Conservation (phyloP, 352 stramenopile genomes). For the Globisporangium echinulatum region DNA sequence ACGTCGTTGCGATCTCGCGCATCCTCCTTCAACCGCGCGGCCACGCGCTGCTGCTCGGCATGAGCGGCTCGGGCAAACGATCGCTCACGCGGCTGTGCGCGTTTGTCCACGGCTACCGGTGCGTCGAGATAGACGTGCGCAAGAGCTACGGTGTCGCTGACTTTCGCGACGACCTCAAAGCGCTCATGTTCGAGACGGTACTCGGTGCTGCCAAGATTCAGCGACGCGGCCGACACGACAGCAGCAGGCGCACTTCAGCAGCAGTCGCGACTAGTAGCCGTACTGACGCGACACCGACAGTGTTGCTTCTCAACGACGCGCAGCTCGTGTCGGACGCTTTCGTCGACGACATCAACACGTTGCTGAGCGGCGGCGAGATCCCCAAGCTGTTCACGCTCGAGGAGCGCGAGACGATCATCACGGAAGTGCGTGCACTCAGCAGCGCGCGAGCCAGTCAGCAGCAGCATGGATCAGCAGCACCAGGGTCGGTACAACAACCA, state of each 20-base stretch:
- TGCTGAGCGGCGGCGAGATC: conserved; percentile 83
- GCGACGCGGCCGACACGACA: neutral
- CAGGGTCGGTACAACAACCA: too few relatives aligned
- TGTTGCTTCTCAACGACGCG: conserved; percentile 80
- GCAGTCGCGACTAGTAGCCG: neutral
- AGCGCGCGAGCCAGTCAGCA: conserved; percentile 8
- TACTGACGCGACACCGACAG: conserved; percentile 19
- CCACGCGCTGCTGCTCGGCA: conserved; percentile 84
- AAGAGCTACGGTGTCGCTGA: conserved; percentile 83
- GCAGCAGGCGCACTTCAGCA: neutral
- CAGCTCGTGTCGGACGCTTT: conserved; percentile 83
- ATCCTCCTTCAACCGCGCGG: conserved; percentile 82
- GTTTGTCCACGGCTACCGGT: conserved; percentile 67
- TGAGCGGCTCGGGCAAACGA: conserved; percentile 82
- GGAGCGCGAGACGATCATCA: conserved; percentile 80
- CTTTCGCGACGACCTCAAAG: conserved; percentile 87
- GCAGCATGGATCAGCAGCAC: neutral
- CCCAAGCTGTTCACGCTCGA: conserved; percentile 83
- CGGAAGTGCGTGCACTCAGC: conserved; percentile 34
- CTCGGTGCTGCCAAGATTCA: conserved; percentile 11
- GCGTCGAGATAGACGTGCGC: conserved; percentile 79
- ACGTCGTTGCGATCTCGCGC: conserved; percentile 77
- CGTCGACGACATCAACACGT: conserved; percentile 85
- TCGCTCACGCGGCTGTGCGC: conserved; percentile 69
- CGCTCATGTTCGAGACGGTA: conserved; percentile 36